phyloP scores from a whole-genome alignment of 495 filamentous ascomycete genomes.

The Podospora fimiseda region DNA sequence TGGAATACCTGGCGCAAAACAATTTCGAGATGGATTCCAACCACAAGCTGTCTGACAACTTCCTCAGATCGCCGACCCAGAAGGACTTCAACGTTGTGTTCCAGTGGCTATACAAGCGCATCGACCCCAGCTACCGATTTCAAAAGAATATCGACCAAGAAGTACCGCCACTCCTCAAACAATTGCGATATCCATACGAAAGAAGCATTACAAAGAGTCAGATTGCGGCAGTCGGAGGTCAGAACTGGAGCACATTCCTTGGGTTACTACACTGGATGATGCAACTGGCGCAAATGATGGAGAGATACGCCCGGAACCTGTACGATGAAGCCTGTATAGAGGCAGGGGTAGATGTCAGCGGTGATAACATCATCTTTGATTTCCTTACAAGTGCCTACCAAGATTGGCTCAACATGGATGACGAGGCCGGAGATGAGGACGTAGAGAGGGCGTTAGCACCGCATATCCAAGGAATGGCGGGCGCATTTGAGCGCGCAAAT shows the following conservation, averaged over 20 bases:
- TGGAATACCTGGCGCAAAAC: conserved; percentile 83
- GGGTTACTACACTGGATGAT: conserved; percentile 98
- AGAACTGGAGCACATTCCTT: conserved; percentile 92
- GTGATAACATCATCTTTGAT: conserved; percentile 87
- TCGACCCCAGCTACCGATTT: conserved; percentile 89
- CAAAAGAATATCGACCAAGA: conserved; percentile 89
- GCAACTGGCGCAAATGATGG: conserved; percentile 89
- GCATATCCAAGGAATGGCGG: conserved; percentile 84
- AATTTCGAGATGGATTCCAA: conserved; percentile 98
- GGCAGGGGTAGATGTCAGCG: conserved; percentile 75
- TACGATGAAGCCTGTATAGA: conserved; percentile 86
- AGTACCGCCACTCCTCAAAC: conserved; percentile 83
- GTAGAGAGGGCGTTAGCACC: conserved; percentile 67
- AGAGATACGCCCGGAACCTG: conserved; percentile 61
- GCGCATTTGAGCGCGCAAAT: conserved; percentile 78
- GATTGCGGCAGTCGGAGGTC: conserved; percentile 86
- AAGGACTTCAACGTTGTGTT: conserved; percentile 98
- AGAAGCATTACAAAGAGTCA: conserved; percentile 91
- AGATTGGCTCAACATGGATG: conserved; percentile 84
- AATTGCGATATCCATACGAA: conserved; percentile 89
- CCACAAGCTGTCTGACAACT: conserved; percentile 77
- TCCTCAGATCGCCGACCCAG: conserved; percentile 86
- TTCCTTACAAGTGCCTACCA: conserved; percentile 85
- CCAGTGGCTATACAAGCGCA: conserved; percentile 92
- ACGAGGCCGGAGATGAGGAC: conserved; percentile 78